Percentiles rank a stretch among this genome's conserved stretches.
Evolutionary conservation across 176 grass and related monocot species (phyloP).

Genomic region (Oryza coarctata): DNA sequence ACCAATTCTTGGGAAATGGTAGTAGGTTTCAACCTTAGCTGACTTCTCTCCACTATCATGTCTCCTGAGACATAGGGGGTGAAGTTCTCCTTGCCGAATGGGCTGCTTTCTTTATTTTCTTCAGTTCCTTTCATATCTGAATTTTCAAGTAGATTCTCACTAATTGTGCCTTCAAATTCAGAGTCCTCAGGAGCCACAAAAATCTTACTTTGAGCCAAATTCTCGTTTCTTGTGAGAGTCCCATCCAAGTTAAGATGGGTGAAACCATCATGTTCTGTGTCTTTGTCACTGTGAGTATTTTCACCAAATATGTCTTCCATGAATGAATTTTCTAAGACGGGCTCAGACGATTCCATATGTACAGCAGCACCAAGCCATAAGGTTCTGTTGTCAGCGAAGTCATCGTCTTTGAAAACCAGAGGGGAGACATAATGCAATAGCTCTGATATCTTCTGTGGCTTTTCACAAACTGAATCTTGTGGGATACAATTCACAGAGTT

Average conservation of each 20-base stretch:
- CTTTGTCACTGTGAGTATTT: constrained; percentile 5
- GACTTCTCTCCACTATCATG: constrained; percentile 43
- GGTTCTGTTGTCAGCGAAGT: background rate
- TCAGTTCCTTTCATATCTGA: constrained; percentile 38
- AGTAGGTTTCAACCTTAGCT: constrained; percentile 28
- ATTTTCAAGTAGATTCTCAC: constrained; percentile 47
- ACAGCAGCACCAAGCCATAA: constrained; percentile 4
- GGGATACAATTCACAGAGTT: constrained; percentile 7
- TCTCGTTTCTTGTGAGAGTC: constrained; percentile 40
- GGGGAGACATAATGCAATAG: background rate
- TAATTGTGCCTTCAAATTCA: constrained; percentile 22
- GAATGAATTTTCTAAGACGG: constrained; percentile 30
- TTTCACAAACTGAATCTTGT: constrained; percentile 25
- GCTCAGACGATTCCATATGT: constrained; percentile 4
- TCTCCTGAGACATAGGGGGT: constrained; percentile 39
- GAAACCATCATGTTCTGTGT: constrained; percentile 7
- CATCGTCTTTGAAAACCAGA: constrained; percentile 27
- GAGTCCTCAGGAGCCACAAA: background rate
- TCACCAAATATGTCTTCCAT: constrained; percentile 13
- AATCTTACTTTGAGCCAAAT: constrained; percentile 14
- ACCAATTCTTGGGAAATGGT: constrained; percentile 49
- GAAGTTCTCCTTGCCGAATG: constrained; percentile 55
- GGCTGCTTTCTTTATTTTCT: constrained; percentile 44
- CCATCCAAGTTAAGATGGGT: constrained; percentile 29
- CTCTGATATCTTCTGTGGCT: constrained; percentile 13